Percentiles rank a stretch among this genome's conserved stretches.
phyloP scores from a whole-genome alignment of 257 asterid species.

The Misopates orontium region DNA sequence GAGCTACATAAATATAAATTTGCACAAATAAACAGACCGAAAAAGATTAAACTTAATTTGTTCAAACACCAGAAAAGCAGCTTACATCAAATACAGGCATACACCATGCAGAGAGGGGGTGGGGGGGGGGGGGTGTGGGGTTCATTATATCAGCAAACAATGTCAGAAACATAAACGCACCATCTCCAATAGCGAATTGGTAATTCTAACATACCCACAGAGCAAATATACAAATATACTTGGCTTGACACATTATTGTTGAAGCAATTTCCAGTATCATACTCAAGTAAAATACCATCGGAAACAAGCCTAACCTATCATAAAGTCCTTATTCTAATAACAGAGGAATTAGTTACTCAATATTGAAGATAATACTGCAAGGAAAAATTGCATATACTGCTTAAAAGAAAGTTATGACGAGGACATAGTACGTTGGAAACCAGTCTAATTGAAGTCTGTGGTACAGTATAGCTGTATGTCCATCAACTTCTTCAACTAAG shows the following conservation, averaged over 20 bases:
- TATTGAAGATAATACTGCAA: slow-evolving; percentile 18
- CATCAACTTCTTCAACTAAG: slow-evolving; percentile 99
- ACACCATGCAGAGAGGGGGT: background rate
- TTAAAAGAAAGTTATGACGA: slow-evolving; percentile 15
- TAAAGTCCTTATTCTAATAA: slow-evolving; percentile 21
- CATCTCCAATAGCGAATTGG: too few species aligned
- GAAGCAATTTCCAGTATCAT: background rate
- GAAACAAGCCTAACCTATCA: slow-evolving; percentile 14
- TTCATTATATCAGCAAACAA: slow-evolving; percentile 15
- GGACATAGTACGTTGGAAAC: slow-evolving; percentile 74
- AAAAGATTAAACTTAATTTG: slow-evolving; percentile 5
- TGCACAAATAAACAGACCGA: slow-evolving; percentile 18
- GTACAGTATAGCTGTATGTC: slow-evolving; percentile 96
- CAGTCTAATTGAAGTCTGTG: slow-evolving; percentile 96
- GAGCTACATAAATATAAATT: slow-evolving; percentile 15
- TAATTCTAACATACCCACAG: slow-evolving; percentile 15
- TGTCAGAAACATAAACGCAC: slow-evolving; percentile 5
- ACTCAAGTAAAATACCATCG: background rate
- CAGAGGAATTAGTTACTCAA: slow-evolving; percentile 11
- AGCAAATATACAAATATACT: slow-evolving; percentile 10
- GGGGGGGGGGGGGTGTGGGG: background rate
- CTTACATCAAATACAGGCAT: slow-evolving; percentile 9
- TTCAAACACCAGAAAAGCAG: slow-evolving; percentile 17
- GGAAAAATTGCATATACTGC: slow-evolving; percentile 15
- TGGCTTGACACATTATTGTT: slow-evolving; percentile 10